Conservation (phyloP, 1,284 basidiomycete genomes). For the Gymnopus androsaceus region DNA sequence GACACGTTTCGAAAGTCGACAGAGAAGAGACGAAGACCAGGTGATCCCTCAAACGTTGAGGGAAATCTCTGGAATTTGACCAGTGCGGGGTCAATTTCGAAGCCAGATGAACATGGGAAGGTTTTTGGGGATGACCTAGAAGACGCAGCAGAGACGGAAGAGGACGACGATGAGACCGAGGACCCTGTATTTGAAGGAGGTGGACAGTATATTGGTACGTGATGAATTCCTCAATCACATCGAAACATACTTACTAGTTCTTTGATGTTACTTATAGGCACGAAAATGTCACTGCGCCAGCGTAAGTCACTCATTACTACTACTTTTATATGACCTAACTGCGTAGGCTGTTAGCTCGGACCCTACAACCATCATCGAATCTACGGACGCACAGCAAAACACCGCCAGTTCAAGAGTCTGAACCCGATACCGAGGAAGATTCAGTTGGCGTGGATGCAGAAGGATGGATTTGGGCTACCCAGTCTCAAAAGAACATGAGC, state of each 20-base stretch:
- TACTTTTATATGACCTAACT: too few species aligned
- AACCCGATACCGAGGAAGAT: not conserved
- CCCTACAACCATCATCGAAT: too few species aligned
- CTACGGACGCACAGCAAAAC: too few species aligned
- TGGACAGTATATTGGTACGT: not conserved
- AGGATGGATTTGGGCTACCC: slow-evolving; percentile 7
- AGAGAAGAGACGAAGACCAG: not conserved
- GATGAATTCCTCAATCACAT: not conserved
- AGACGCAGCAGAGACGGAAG: too few species aligned
- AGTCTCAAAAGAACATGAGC: not conserved
- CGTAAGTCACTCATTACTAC: not conserved
- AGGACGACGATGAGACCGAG: too few species aligned
- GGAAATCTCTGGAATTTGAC: slow-evolving; percentile 5
- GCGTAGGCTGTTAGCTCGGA: too few species aligned
- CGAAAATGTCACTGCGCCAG: not conserved
- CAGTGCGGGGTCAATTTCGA: not conserved
- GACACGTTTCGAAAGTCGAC: slow-evolving; percentile 9
- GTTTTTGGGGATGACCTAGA: not conserved
- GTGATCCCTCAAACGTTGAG: not conserved
- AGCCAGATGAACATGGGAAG: not conserved
- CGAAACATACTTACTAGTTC: not conserved
- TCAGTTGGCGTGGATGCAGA: not conserved
- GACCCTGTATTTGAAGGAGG: too few species aligned
- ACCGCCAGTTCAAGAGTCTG: not conserved
- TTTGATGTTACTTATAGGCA: not conserved